A percentile compares a stretch with the other conserved stretches of the same genome.
phyloP scores from a whole-genome alignment of 2,329 filamentous ascomycete genomes.

The Capronia americana region DNA sequence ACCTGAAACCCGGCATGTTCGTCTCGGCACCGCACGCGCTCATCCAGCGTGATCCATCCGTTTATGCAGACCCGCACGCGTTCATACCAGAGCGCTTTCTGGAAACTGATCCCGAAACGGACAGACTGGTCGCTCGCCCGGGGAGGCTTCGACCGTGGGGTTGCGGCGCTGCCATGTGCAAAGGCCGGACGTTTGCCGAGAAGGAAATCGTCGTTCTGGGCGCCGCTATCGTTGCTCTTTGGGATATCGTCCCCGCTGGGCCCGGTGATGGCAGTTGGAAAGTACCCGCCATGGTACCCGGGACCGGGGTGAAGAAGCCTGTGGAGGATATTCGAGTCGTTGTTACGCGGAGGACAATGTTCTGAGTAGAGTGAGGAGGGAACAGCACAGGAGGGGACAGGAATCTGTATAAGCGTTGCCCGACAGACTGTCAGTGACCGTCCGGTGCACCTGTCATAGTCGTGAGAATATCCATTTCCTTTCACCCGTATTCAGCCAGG shows the following conservation, averaged over 20 bases:
- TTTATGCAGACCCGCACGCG: slow-evolving; percentile 1
- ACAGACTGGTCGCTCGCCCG: not conserved
- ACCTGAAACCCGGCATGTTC: slow-evolving; percentile 6
- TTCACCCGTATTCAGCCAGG: too few species aligned
- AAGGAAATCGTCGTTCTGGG: slow-evolving; percentile 6
- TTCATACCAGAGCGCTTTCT: slow-evolving; percentile 14
- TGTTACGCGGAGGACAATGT: not conserved
- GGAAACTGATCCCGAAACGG: slow-evolving; percentile 3
- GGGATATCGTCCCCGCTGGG: not conserved
- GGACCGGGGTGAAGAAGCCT: slow-evolving; percentile 8
- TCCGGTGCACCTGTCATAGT: too few species aligned
- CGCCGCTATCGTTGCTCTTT: slow-evolving; percentile 3
- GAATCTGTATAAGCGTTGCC: too few species aligned
- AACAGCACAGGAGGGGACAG: too few species aligned
- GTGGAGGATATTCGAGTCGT: slow-evolving; percentile 4
- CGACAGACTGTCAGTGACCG: too few species aligned
- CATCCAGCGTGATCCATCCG: slow-evolving; percentile 6
- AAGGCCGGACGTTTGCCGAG: slow-evolving; percentile 8
- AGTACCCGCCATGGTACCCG: slow-evolving; percentile 1
- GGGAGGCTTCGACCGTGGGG: slow-evolving; percentile 10
- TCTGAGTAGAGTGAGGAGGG: not conserved
- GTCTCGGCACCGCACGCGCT: slow-evolving; percentile 14
- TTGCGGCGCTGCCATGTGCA: slow-evolving; percentile 5
- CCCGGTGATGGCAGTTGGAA: not conserved
- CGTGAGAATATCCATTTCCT: too few species aligned